Evolutionary conservation across 805 yeast species (phyloP).

Genomic region (Brettanomyces custersianus): DNA sequence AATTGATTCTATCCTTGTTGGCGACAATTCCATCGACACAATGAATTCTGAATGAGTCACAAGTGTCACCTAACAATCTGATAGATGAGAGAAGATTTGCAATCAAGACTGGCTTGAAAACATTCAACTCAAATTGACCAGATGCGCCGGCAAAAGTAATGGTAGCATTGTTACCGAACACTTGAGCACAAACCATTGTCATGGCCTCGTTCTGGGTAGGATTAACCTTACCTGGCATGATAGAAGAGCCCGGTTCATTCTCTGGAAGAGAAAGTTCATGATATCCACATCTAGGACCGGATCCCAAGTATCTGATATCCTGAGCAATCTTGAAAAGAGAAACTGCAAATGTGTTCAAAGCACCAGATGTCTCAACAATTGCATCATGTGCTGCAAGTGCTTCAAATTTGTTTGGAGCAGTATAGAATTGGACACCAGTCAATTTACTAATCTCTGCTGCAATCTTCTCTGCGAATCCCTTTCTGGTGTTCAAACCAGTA

Average conservation of each 20-base stretch:
- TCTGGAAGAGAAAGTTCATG: constrained; percentile 94
- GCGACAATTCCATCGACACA: constrained; percentile 95
- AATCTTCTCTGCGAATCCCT: constrained; percentile 80
- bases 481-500: constrained; percentile 91
- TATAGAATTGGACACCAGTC: constrained; percentile 81
- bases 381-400: constrained; percentile 99
- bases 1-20: constrained; percentile 77
- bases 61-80: constrained; percentile 84
- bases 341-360: constrained; percentile 88
- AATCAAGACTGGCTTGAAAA: constrained; percentile 94
- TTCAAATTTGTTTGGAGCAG: constrained; percentile 98
- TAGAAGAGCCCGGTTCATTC: constrained; percentile 98
- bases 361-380: constrained; percentile 94
- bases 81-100: constrained; percentile 82
- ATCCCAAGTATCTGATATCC: constrained; percentile 95
- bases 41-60: constrained; percentile 81
- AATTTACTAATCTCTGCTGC: constrained; percentile 79
- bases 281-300: constrained; percentile 99
- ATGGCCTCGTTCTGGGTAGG: constrained; percentile 99
- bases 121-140: constrained; percentile 97
- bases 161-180: constrained; percentile 91
- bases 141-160: constrained; percentile 97
- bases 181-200: constrained; percentile 97
- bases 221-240: constrained; percentile 99
- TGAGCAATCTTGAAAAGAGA: constrained; percentile 95